Conservation (phyloP, 108 stramenopile genomes). For the Cyclotella baltica region DNA sequence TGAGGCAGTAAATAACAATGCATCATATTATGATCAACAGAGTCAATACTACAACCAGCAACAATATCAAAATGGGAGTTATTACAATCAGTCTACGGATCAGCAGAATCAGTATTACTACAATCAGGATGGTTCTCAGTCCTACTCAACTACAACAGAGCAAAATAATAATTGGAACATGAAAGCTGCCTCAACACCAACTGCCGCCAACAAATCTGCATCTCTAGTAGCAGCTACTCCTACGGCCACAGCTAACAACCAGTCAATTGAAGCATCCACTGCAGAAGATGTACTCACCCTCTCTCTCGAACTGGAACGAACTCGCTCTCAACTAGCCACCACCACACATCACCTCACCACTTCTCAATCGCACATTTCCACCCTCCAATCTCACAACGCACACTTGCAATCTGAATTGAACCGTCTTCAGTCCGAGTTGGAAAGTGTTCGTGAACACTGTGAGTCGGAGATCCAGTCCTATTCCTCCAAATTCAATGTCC, state of each 20-base stretch:
- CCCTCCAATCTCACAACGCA: constrained; percentile 39
- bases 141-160: not conserved
- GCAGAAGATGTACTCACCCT: constrained; percentile 81
- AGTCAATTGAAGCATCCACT: constrained; percentile 49
- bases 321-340: constrained; percentile 57
- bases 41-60: constrained; percentile 8
- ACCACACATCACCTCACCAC: constrained; percentile 60
- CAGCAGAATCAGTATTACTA: constrained; percentile 1
- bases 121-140: not conserved
- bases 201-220: not conserved
- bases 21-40: constrained; percentile 21
- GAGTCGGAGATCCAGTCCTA: constrained; percentile 27
- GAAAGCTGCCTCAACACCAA: not conserved
- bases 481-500: constrained; percentile 45
- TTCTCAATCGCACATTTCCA: constrained; percentile 51
- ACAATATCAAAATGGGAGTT: not conserved
- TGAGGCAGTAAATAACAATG: not conserved
- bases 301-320: constrained; percentile 75
- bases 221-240: constrained; percentile 4
- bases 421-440: constrained; percentile 41
- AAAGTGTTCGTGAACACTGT: constrained; percentile 29
- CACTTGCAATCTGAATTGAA: constrained; percentile 46
- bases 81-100: constrained; percentile 5
- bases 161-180: not conserved
- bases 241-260: constrained; percentile 24